Conservation (phyloP, 208 protist species). For the Trypanosoma brucei region DNA sequence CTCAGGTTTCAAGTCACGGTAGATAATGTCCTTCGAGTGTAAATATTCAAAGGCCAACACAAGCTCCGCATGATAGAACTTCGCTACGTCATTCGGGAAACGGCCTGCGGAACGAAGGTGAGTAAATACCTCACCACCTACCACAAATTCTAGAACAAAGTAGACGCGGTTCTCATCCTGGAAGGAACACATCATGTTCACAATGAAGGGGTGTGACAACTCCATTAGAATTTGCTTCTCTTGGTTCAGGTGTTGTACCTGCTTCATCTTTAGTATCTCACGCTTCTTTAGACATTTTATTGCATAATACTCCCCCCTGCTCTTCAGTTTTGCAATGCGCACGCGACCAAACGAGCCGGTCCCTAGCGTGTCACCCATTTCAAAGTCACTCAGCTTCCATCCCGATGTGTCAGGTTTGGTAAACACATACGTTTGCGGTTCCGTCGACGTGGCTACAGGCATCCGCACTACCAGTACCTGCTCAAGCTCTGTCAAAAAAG, state of each 20-base stretch:
- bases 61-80: slow-evolving; percentile 91
- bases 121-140: slow-evolving; percentile 93
- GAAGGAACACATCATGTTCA: slow-evolving; percentile 79
- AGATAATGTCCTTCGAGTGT: slow-evolving; percentile 70
- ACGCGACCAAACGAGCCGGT: slow-evolving; percentile 92
- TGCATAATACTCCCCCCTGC: slow-evolving; percentile 66
- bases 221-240: slow-evolving; percentile 74
- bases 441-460: slow-evolving; percentile 23
- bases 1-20: slow-evolving; percentile 89
- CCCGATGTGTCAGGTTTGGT: slow-evolving; percentile 58
- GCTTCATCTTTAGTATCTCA: slow-evolving; percentile 58
- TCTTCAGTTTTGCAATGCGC: slow-evolving; percentile 76
- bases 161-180: slow-evolving; percentile 76
- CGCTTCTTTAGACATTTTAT: slow-evolving; percentile 89
- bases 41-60: slow-evolving; percentile 84
- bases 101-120: slow-evolving; percentile 76
- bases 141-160: slow-evolving; percentile 90
- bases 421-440: slow-evolving; percentile 19
- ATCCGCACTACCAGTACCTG: not conserved
- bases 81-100: slow-evolving; percentile 41
- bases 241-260: slow-evolving; percentile 80
- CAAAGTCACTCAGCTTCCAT: slow-evolving; percentile 85
- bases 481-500: not conserved
- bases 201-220: slow-evolving; percentile 88
- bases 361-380: slow-evolving; percentile 84